Evolutionary conservation across 2,329 filamentous ascomycete genomes (phyloP).

Genomic region (Colletotrichum tofieldiae): DNA sequence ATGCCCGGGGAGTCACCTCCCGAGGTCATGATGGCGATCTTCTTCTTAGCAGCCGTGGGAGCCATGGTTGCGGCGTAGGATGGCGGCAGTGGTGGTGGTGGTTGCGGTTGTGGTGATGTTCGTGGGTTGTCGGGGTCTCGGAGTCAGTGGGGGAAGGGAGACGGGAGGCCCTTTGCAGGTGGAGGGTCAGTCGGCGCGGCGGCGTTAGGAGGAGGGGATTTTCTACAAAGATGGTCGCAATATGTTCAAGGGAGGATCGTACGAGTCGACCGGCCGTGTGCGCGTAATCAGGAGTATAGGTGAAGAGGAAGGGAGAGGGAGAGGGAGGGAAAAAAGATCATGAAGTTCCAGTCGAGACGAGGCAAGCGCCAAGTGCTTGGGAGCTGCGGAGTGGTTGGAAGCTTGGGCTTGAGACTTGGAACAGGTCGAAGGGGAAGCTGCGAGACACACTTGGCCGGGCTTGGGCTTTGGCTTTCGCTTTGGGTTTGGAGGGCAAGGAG

Average conservation of each 20-base stretch:
- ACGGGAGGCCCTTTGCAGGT: conserved; percentile 15
- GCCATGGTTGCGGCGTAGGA: conserved; percentile 54
- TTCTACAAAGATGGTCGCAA: conserved; percentile 14
- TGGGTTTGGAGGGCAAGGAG: conserved; percentile 13
- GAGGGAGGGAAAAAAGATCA: conserved; percentile 31
- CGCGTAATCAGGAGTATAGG: conserved; percentile 18
- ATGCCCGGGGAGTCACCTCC: conserved; percentile 96
- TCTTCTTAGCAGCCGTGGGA: conserved; percentile 66
- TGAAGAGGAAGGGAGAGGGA: conserved; percentile 19
- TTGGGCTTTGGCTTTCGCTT: conserved; percentile 10
- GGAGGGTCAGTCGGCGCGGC: conserved; percentile 25
- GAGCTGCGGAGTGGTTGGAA: conserved; percentile 35
- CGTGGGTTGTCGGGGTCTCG: conserved; percentile 27
- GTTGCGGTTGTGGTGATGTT: background rate
- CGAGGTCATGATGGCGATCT: conserved; percentile 93
- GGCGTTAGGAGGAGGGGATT: background rate
- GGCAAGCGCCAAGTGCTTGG: conserved; percentile 37
- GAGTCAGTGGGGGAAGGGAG: conserved; percentile 22
- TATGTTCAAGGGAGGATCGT: conserved; percentile 37
- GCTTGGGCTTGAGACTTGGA: conserved; percentile 29
- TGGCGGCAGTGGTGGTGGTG: background rate
- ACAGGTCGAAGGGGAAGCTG: conserved; percentile 33
- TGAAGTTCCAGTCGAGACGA: conserved; percentile 27
- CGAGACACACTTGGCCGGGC: conserved; percentile 36
- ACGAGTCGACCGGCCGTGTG: conserved; percentile 29